Evolutionary conservation across 805 yeast genomes (phyloP), one percentile per base, ranked within the genome.

Genomic region (Metschnikowia kofuensis): DNA sequence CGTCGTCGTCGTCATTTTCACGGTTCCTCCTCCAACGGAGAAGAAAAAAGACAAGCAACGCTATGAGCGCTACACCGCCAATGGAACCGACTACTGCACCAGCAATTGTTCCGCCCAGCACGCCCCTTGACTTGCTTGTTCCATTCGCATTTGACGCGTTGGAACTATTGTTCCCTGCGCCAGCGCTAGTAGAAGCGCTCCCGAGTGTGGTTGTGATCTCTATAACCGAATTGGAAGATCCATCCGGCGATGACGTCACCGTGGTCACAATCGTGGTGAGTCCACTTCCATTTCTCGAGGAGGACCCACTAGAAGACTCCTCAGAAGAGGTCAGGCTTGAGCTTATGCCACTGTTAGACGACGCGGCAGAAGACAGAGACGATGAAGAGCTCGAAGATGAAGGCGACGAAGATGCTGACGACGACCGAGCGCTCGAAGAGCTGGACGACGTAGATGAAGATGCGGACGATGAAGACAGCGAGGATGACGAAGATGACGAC

Each of bases 31-130:
- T 72, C 47, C 75, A 68, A 59, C 74, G 66, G 52, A 74, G 57
- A 31, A 79, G 55, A 57, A 80, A 67, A 6, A 76, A 61, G 9
- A 77, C 35, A 27, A 47, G 53, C 4, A 60, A 67, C 16, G 64
- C 55, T n/a, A 71, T 28, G 14, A 60, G 35, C 16, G 62, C 70
- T 8, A 61, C 68, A 6, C 78, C 78, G 0, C 66, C 74, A 5
- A 72, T 56, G 6, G 70, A 57, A 5, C 77, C 78, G n/a, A 73
- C 67, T 2, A 70, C 76, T 1, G 67, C 68, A 9, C 78, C 78
- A 4, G 70, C 77, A 42, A 73, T 72, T 27, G 67, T 68, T 11
- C 77, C 77, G 2, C 67, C 65, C 2, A 74, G 66, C n/a, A 70
- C 49, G 12, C 49, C 46, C 32, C 30, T 32, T 30, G 50, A 42